A percentile compares a stretch with the other conserved stretches of the same genome.
Conservation (phyloP, 306 rosid species). For the Coriaria nepalensis region DNA sequence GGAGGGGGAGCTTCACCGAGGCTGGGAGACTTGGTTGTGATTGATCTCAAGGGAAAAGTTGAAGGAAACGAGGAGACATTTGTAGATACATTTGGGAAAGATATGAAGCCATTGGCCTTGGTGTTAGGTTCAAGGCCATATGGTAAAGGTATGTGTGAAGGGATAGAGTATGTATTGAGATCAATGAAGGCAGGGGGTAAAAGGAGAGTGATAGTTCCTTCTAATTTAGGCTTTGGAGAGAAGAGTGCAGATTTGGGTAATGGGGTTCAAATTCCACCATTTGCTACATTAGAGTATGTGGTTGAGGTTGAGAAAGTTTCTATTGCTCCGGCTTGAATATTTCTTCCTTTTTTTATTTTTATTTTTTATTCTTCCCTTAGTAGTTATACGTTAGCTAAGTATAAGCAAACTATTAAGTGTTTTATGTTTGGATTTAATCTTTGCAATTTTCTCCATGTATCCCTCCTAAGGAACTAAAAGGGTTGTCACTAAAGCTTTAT, state of each 20-base stretch:
- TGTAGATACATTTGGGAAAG: slow-evolving; percentile 67
- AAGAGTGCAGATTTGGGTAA: slow-evolving; percentile 73
- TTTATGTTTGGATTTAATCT: no score
- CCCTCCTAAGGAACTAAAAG: no score
- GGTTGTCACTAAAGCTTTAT: no score
- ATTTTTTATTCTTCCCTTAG: no score
- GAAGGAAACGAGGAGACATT: slow-evolving; percentile 46
- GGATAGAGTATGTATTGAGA: slow-evolving; percentile 53
- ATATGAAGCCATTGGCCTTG: slow-evolving; percentile 63
- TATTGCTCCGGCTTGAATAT: slow-evolving; percentile 70
- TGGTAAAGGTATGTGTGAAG: slow-evolving; percentile 86
- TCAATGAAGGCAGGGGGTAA: slow-evolving; percentile 83
- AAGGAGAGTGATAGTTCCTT: slow-evolving; percentile 64
- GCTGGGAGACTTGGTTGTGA: slow-evolving; percentile 72
- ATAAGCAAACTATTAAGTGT: no score
- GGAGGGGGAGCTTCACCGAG: slow-evolving; percentile 67
- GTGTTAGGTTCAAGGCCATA: slow-evolving; percentile 89
- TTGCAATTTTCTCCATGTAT: no score
- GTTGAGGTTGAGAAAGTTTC: slow-evolving; percentile 82
- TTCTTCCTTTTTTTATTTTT: not conserved
- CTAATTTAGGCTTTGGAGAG: slow-evolving; percentile 62
- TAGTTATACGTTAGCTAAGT: no score
- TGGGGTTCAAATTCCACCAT: slow-evolving; percentile 63
- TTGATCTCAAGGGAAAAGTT: slow-evolving; percentile 51
- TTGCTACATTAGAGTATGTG: slow-evolving; percentile 62